Evolutionary conservation across 208 protist species (phyloP), one percentile per base, ranked within the genome.

Genomic region (Strigomonas oncopelti): DNA sequence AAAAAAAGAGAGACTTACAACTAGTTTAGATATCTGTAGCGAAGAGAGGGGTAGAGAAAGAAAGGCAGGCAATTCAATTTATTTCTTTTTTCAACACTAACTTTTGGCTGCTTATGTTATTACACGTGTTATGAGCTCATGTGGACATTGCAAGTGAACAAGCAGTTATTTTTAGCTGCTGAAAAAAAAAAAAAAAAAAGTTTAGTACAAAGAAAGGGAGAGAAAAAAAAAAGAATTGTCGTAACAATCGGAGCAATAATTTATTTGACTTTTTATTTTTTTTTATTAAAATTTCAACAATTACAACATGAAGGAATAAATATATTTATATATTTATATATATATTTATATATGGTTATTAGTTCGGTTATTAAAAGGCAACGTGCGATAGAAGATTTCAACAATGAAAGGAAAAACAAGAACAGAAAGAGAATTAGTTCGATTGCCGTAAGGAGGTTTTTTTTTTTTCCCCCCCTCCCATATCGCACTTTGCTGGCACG

Each of bases 401-500:
- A 61, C 31, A 45, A 14, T 45, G 38, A 45, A 45, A 45, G 38
- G 14, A 45, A 45, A 71, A 28, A 61, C 25, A 72, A 58, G 29
- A 25, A 67, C 31, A 61, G 34, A 65, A 56, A 72, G 31, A 67
- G 53, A 72, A 24, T n/a, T 11, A 14, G 11, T 31, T 70, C 9
- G 9, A 7, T 62, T 62, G 11, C 34, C 8, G 7, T 62, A 72
- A 58, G 8, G 14, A 67, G 0, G n/a, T n/a, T n/a, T n/a, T n/a
- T n/a, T n/a, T n/a, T n/a, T n/a, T n/a, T n/a, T n/a, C n/a, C n/a
- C n/a, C n/a, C n/a, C n/a, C n/a, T n/a, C n/a, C n/a, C n/a, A n/a
- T n/a, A n/a, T n/a, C n/a, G n/a, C n/a, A n/a, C n/a, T n/a, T n/a
- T n/a, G n/a, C n/a, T n/a, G n/a, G n/a, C n/a, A n/a, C n/a, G n/a